phyloP scores from a whole-genome alignment of 805 yeast species.

The Candida peoriensis region DNA sequence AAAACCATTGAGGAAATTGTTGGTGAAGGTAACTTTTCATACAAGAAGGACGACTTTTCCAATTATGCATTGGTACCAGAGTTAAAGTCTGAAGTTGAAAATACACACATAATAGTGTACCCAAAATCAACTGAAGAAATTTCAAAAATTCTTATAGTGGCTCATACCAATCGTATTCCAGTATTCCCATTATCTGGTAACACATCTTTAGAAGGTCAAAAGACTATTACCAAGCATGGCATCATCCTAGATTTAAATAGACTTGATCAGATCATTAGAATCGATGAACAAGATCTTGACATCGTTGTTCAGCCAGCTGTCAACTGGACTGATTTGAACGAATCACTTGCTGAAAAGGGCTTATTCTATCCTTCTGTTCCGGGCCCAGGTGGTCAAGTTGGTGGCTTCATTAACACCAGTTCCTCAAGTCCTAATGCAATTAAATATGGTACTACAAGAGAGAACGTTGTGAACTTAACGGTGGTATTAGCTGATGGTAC shows the following conservation, averaged over 20 bases:
- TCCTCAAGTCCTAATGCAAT: constrained; percentile 80
- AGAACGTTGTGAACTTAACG: constrained; percentile 60
- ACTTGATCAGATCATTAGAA: constrained; percentile 50
- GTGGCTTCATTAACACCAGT: constrained; percentile 75
- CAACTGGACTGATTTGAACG: constrained; percentile 68
- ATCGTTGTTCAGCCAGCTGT: constrained; percentile 76
- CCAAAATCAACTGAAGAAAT: constrained; percentile 66
- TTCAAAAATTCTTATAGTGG: constrained; percentile 53
- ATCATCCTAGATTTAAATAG: constrained; percentile 57
- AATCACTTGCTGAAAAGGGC: constrained; percentile 40
- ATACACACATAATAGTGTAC: constrained; percentile 47
- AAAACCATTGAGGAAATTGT: constrained; percentile 8
- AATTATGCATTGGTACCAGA: constrained; percentile 5
- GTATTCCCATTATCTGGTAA: constrained; percentile 75
- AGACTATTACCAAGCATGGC: constrained; percentile 62
- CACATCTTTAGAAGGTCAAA: constrained; percentile 79
- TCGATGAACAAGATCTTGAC: constrained; percentile 64
- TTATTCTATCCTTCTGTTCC: constrained; percentile 71
- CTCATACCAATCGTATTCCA: constrained; percentile 57
- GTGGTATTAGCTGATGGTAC: constrained; percentile 81
- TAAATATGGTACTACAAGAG: constrained; percentile 75
- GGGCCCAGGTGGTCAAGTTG: constrained; percentile 77
- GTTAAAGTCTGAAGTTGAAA: constrained; percentile 31
- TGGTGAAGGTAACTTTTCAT: constrained; percentile 8
- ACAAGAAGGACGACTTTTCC: constrained; percentile 9